Evolutionary conservation across 2,329 filamentous ascomycete genomes (phyloP).

Genomic region (Ambrosiella xylebori): DNA sequence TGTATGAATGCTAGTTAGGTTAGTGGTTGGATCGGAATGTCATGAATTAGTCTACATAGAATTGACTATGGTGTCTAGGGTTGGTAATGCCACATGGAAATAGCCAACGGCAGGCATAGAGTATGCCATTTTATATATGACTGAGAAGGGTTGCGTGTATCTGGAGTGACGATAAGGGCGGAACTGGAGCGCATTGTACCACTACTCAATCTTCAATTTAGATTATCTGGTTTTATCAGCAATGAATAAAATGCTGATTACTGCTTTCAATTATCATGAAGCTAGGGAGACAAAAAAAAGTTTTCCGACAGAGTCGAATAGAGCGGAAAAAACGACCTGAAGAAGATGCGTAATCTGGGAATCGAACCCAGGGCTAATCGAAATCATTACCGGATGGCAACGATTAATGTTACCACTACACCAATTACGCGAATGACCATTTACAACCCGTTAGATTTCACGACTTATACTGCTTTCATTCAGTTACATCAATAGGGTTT

Average conservation of each 20-base stretch:
- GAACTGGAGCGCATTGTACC: too few species aligned
- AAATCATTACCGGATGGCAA: neutral
- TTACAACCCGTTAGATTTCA: neutral
- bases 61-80: too few species aligned
- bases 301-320: neutral
- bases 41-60: neutral
- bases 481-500: neutral
- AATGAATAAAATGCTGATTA: too few species aligned
- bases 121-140: too few species aligned
- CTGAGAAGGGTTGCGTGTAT: too few species aligned
- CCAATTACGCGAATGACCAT: neutral
- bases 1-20: neutral
- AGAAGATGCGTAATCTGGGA: neutral
- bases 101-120: too few species aligned
- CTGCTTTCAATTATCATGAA: too few species aligned
- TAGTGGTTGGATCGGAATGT: neutral
- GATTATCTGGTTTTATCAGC: too few species aligned
- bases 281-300: neutral
- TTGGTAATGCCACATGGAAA: too few species aligned
- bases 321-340: neutral
- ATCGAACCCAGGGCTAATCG: neutral
- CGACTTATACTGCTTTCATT: neutral
- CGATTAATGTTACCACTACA: constrained; percentile 1
- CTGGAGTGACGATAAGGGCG: too few species aligned
- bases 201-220: too few species aligned